Evolutionary conservation across 2,329 filamentous ascomycete genomes (phyloP).

Genomic region (Diaporthe capsici): DNA sequence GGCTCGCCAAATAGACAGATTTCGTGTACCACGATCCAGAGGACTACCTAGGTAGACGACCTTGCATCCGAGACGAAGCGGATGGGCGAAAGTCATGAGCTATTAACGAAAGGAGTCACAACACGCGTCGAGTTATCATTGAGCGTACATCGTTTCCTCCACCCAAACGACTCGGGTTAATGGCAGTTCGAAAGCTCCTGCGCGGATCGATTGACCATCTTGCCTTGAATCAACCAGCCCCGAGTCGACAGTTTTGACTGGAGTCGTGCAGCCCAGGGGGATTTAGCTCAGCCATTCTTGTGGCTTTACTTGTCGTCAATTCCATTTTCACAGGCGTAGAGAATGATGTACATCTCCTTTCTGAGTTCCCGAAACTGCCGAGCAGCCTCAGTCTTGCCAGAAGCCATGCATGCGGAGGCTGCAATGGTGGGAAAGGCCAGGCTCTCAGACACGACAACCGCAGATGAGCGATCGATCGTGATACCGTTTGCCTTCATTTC

Average conservation of each 20-base stretch:
- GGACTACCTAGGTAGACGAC: no score
- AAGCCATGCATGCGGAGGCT: neutral
- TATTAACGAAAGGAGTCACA: no score
- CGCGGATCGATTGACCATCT: no score
- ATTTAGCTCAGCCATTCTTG: no score
- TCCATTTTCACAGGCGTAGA: neutral
- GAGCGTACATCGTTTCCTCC: no score
- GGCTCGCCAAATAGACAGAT: neutral
- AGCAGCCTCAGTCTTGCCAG: neutral
- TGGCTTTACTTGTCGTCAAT: neutral
- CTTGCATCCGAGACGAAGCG: neutral
- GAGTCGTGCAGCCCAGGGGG: no score
- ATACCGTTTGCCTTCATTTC: neutral
- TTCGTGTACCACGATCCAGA: neutral
- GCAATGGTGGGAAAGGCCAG: constrained; percentile 1
- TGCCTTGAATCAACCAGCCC: no score
- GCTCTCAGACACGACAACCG: neutral
- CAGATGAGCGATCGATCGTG: constrained; percentile 18
- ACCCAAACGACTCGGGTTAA: no score
- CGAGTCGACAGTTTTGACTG: no score
- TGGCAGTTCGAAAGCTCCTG: no score
- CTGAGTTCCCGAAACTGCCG: neutral
- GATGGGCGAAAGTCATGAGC: no score
- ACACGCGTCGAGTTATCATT: no score
- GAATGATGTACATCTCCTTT: constrained; percentile 7